Evolutionary conservation across 2,329 filamentous ascomycete species (phyloP), one percentile per base, ranked within the genome.

Genomic region (Xylaria sp.): DNA sequence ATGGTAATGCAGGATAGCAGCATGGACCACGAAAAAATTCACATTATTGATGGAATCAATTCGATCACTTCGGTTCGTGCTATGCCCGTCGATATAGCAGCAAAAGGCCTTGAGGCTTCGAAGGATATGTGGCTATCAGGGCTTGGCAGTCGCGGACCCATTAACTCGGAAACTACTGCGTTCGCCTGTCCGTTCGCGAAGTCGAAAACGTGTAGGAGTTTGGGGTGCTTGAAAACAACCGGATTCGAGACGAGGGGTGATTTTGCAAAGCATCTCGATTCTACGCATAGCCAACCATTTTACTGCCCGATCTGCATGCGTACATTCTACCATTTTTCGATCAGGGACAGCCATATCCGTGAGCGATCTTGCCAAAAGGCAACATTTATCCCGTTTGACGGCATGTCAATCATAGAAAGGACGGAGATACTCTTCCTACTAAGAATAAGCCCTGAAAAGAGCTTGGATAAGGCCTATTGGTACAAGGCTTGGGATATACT

Each of bases 131-230:
- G 54, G 54, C 17, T 57, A 8, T 42, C 34, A 27, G 19, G 34
- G 14, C 12, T 39, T 17, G 19, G 24, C 21, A 32, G 34, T 3
- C 5, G 4, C 21, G 8, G 9, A 6, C 7, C 32, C n/a, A 14
- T 24, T 3, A 56, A 19, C 19, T 32, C 5, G 8, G 34, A 11
- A 24, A 19, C 53, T 9, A 14, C n/a, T 3, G 2, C n/a, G 14
- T 57, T 57, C 21, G 54, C 54, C 36, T 57, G 54, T 11, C 54
- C 54, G 19, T 57, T 42, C 14, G 21, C 8, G 34, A 57, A 57
- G 21, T 39, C 39, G 54, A 30, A 57, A 12, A n/a, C 19, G 3
- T 42, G 17, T 34, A 42, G 39, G 39, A 39, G 42, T 9, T 34
- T 19, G 8, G 24, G 21, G 3, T 57, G 54, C 17, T 11, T 57